Conservation (phyloP, 164 flowering plant genomes). For the Litsea cubeba region DNA sequence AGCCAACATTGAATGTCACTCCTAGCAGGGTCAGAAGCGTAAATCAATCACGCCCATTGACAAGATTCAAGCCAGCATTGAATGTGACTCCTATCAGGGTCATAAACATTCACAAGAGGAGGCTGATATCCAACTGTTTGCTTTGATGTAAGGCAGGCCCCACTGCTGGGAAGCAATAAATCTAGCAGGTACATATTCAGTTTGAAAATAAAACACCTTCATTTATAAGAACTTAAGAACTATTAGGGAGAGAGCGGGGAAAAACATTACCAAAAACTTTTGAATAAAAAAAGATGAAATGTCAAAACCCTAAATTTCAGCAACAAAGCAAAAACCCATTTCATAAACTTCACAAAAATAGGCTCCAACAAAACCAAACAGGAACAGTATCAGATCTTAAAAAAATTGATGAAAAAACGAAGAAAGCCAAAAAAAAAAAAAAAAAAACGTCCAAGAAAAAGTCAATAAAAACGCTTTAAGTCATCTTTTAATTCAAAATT, state of each 20-base stretch:
- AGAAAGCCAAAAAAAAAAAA: too few relatives aligned
- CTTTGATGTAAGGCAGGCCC: neutral
- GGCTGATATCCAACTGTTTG: neutral
- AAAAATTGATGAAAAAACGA: neutral
- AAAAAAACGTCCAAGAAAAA: too few relatives aligned
- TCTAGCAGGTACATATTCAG: neutral
- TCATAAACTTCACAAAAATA: too few relatives aligned
- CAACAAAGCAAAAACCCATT: constrained; percentile 1
- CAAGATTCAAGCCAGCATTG: neutral
- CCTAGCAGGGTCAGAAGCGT: neutral
- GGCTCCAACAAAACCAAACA: too few relatives aligned
- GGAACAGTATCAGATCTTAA: too few relatives aligned
- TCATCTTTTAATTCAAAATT: too few relatives aligned
- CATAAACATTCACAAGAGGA: neutral
- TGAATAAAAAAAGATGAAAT: too few relatives aligned
- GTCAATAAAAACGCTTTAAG: too few relatives aligned
- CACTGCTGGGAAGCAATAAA: neutral
- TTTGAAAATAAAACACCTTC: neutral
- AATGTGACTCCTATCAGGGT: neutral
- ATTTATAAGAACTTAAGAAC: neutral
- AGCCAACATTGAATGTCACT: neutral
- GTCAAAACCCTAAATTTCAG: neutral
- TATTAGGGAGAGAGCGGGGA: too few relatives aligned
- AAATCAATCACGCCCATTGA: neutral
- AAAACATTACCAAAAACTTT: neutral